Base-by-base conservation (phyloP, 2,329 filamentous ascomycete species). In the Cladosporium phlei region DNA sequence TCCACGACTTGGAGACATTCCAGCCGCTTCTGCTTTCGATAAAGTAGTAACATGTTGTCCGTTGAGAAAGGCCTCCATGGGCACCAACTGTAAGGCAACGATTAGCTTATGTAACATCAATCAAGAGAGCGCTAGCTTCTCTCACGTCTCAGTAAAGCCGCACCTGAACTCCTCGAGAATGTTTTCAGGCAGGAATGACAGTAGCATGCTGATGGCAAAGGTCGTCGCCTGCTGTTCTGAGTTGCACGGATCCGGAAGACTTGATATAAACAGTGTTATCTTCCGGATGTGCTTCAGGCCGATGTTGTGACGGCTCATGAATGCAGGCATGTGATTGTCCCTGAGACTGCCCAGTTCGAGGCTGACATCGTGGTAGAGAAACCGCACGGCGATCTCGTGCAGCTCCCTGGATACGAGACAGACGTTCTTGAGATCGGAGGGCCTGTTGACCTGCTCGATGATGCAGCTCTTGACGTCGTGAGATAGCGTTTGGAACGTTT, bases 1-100 rank as follows among this genome's bases (percentile, higher is more conserved):
- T 69, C 63, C 52, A 74, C 72, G 40, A 66, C 70, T 51, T 75
- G 71, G 14, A 75, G 59, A 67, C 69, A 72, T 49, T 69, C 70
- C 65, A 75, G 66, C 42, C 64, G 62, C 55, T 67, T 69, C 63
- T 75, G 72, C 52, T 70, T 73, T 52, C 66, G 66, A 56, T 72
- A 73, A 8, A 75, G 63, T 30, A 75, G 53, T 14, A 73, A 49
- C 50, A 74, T 57, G 46, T 74, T 75, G 30, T 74, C 72, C 14
- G 66, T 64, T 4, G 68, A 69, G 51, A 75, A 74, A 1, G 67
- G 62, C 37, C 65, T 64, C 72, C 71, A 75, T 12, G 71, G 71
- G 57, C 72, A 70, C 72, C 72, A 75, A 46, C 62, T 65, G 39
- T 52, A 48, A 39, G 17, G 16, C 38, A n/a, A n/a, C n/a, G n/a